A percentile compares a stretch with the other conserved stretches of the same genome.
phyloP scores from a whole-genome alignment of 176 grass and related monocot species.

The Triticum aestivum region IWGSC_CS_RefSeq_v2.1 NC_057794.1:82519325-82519824 shows the following conservation, averaged over 20 bases:
- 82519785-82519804: background rate
- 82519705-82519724: background rate
- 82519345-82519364: conserved; percentile 5
- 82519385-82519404: conserved; percentile 44
- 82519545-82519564: background rate
- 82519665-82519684: conserved; percentile 1
- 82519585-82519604: background rate
- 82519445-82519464: conserved; percentile 84
- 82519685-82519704: background rate
- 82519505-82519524: conserved; percentile 87
- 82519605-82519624: background rate
- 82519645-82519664: conserved; percentile 16
- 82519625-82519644: conserved; percentile 13
- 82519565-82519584: background rate
- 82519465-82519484: conserved; percentile 97
- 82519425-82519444: conserved; percentile 40
- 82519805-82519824: background rate
- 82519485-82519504: conserved; percentile 86
- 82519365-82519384: conserved; percentile 68
- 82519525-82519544: conserved; percentile 76
- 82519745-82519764: background rate
- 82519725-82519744: background rate
- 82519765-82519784: background rate
- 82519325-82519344: conserved; percentile 25
- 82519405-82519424: conserved; percentile 37